Conservation (phyloP, 257 asterid species). For the Rubia yunnanensis region DNA sequence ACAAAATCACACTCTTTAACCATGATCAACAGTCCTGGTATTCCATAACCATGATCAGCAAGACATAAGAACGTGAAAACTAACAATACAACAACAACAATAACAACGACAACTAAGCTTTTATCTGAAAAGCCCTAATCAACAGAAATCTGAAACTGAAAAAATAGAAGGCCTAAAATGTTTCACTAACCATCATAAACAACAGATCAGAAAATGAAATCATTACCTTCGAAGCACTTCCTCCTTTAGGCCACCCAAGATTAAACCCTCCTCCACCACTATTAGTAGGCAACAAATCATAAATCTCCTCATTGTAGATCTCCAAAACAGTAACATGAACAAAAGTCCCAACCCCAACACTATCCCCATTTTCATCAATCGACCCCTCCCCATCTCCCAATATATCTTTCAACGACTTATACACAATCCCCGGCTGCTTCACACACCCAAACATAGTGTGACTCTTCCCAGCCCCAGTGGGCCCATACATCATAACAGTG, state of each 20-base stretch:
- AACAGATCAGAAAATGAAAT: not conserved
- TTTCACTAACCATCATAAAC: not conserved
- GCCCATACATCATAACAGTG: slow-evolving; percentile 97
- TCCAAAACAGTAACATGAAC: slow-evolving; percentile 90
- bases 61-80: no score
- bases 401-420: slow-evolving; percentile 65
- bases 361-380: slow-evolving; percentile 33
- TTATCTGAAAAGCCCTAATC: not conserved
- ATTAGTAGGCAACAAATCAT: slow-evolving; percentile 54
- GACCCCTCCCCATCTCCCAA: slow-evolving; percentile 44
- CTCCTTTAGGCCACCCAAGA: slow-evolving; percentile 69
- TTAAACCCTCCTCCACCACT: slow-evolving; percentile 70
- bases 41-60: no score
- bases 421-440: slow-evolving; percentile 78
- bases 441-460: slow-evolving; percentile 88
- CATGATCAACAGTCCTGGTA: not conserved
- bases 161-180: no score
- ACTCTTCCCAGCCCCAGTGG: slow-evolving; percentile 92
- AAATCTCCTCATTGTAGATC: slow-evolving; percentile 87
- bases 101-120: not conserved
- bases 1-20: not conserved
- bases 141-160: not conserved
- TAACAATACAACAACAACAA: no score
- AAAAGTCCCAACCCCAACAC: slow-evolving; percentile 46
- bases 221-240: slow-evolving; percentile 67